Percentiles rank a stretch among this genome's conserved stretches.
These are phyloP conservation scores for Staphylotrichum longicolle DNA, from an alignment of 495 filamentous ascomycete species.

Conservation along the genomic window DNA sequence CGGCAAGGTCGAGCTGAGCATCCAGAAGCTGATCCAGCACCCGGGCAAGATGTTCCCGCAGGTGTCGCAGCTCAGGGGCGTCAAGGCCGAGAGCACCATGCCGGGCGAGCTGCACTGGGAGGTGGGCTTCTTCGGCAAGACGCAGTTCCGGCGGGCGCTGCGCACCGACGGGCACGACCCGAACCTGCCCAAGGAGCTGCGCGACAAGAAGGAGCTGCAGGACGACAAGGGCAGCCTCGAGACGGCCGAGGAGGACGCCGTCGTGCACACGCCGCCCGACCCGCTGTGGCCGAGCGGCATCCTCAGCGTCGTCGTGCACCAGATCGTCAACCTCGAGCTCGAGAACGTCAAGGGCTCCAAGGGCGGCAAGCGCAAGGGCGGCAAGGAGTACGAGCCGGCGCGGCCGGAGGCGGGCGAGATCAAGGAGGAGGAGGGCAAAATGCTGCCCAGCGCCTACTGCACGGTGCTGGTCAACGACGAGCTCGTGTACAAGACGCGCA, in stretches of 20 bases:
- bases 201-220: slow-evolving; percentile 73
- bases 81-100: slow-evolving; percentile 82
- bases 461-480: slow-evolving; percentile 88
- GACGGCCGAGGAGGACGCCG: slow-evolving; percentile 72
- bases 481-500: slow-evolving; percentile 85
- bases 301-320: slow-evolving; percentile 79
- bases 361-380: slow-evolving; percentile 64
- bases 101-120: slow-evolving; percentile 94
- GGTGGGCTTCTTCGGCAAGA: slow-evolving; percentile 89
- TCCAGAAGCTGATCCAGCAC: slow-evolving; percentile 92
- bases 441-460: slow-evolving; percentile 85
- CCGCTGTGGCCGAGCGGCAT: slow-evolving; percentile 91
- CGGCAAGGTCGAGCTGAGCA: slow-evolving; percentile 87
- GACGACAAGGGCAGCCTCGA: slow-evolving; percentile 84
- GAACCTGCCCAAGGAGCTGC: slow-evolving; percentile 67
- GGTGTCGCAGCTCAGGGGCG: slow-evolving; percentile 75
- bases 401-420: slow-evolving; percentile 76
- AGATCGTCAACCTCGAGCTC: slow-evolving; percentile 91
- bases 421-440: slow-evolving; percentile 73
- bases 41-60: slow-evolving; percentile 89
- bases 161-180: slow-evolving; percentile 82
- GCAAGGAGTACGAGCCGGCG: slow-evolving; percentile 82
- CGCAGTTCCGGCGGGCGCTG: slow-evolving; percentile 75
- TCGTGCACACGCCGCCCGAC: slow-evolving; percentile 87
- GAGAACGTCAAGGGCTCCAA: slow-evolving; percentile 70